Percentiles rank a stretch among this genome's conserved stretches.
Evolutionary conservation across 2,329 filamentous ascomycete genomes (phyloP).

Genomic region (Pseudogymnoascus verrucosus): DNA sequence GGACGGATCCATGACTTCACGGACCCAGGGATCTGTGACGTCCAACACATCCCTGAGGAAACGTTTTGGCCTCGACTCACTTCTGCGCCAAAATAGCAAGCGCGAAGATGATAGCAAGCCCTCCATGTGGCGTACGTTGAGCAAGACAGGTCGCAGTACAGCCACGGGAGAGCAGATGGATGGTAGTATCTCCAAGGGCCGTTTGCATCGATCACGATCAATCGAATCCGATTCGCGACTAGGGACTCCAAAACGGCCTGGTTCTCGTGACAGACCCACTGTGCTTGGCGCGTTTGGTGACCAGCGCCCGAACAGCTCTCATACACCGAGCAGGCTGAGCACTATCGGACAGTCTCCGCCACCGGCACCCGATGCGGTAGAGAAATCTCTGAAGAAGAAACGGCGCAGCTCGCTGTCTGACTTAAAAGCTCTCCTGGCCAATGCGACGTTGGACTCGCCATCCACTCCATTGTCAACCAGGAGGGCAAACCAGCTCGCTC

Average conservation of each 20-base stretch:
- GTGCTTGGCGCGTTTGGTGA: slow-evolving; percentile 57
- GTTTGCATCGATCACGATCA: slow-evolving; percentile 64
- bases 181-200: slow-evolving; percentile 58
- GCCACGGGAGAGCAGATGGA: slow-evolving; percentile 47
- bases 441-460: slow-evolving; percentile 44
- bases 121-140: slow-evolving; percentile 80
- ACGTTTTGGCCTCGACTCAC: slow-evolving; percentile 71
- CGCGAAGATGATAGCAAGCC: slow-evolving; percentile 60
- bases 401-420: slow-evolving; percentile 88
- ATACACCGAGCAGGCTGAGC: slow-evolving; percentile 31
- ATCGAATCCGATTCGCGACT: slow-evolving; percentile 56
- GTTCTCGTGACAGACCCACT: slow-evolving; percentile 52
- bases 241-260: slow-evolving; percentile 44
- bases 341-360: slow-evolving; percentile 27
- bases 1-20: slow-evolving; percentile 23
- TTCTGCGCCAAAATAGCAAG: slow-evolving; percentile 74
- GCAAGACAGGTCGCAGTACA: slow-evolving; percentile 63
- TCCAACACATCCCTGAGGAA: slow-evolving; percentile 79
- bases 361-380: slow-evolving; percentile 32
- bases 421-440: slow-evolving; percentile 60
- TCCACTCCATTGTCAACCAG: slow-evolving; percentile 25
- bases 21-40: slow-evolving; percentile 55
- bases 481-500: slow-evolving; percentile 14
- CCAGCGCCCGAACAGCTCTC: slow-evolving; percentile 47
- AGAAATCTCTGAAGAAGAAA: slow-evolving; percentile 58